phyloP scores from a whole-genome alignment of 169 alveolate genomes.

The Amoebophrya sp. region DNA sequence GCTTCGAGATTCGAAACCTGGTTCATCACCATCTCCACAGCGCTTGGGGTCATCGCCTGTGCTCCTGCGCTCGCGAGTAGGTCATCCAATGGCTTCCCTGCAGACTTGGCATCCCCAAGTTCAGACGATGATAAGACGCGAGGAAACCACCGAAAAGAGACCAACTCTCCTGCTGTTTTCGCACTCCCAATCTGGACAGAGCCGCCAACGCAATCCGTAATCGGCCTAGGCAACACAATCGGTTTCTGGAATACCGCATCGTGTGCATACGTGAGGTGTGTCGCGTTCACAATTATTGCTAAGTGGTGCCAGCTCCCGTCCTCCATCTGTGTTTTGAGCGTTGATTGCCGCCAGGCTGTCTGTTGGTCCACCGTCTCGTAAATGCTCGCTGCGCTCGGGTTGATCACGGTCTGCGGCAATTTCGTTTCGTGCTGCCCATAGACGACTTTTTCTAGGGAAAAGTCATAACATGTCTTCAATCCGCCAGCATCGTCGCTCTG shows the following conservation, averaged over 20 bases:
- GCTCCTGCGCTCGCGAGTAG: not conserved
- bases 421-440: not conserved
- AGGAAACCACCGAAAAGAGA: not conserved
- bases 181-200: not conserved
- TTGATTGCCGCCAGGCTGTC: not conserved
- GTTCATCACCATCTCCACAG: not conserved
- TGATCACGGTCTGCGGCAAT: not conserved
- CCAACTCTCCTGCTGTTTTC: not conserved
- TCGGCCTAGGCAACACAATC: not conserved
- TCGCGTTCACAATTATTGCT: not conserved
- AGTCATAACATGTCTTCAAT: not conserved
- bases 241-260: not conserved
- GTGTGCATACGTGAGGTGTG: not conserved
- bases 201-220: not conserved
- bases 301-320: not conserved
- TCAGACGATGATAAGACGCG: not conserved
- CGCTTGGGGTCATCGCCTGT: not conserved
- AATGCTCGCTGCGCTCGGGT: not conserved
- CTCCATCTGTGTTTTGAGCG: not conserved
- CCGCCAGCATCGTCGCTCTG: not conserved
- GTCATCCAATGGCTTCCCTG: not conserved
- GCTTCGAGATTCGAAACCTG: not conserved
- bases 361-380: not conserved
- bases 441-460: not conserved
- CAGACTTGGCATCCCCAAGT: not conserved